Conservation (phyloP, 2,329 filamentous ascomycete species). For the Dactylellina haptotyla region DNA sequence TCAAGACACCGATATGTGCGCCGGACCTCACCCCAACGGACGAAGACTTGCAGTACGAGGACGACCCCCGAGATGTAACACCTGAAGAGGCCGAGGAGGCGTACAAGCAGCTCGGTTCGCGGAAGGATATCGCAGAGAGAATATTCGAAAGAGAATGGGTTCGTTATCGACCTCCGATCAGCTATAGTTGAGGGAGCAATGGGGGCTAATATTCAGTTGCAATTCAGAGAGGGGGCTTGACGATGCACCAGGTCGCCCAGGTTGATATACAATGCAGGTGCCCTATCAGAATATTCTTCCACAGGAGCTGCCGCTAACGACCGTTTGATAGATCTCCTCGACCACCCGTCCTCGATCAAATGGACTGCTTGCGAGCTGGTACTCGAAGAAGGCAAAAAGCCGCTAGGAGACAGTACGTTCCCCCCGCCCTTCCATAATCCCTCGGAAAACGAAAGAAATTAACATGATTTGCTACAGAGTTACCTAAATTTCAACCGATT, state of each 20-base stretch:
- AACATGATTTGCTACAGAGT: constrained; percentile 59
- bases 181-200: neutral
- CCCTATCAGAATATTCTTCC: neutral
- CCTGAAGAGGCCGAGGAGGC: constrained; percentile 26
- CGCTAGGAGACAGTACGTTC: constrained; percentile 34
- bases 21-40: constrained; percentile 46
- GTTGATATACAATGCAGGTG: constrained; percentile 69
- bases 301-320: constrained; percentile 2
- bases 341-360: constrained; percentile 72
- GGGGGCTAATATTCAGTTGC: constrained; percentile 11
- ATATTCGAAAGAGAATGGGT: constrained; percentile 75
- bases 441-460: constrained; percentile 56
- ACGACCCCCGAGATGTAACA: constrained; percentile 32
- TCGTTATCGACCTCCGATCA: neutral
- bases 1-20: constrained; percentile 37
- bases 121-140: constrained; percentile 70
- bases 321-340: constrained; percentile 66
- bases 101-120: constrained; percentile 30
- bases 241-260: constrained; percentile 74
- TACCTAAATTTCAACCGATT: constrained; percentile 80
- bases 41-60: constrained; percentile 35
- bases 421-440: constrained; percentile 61
- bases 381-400: constrained; percentile 61
- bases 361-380: constrained; percentile 72
- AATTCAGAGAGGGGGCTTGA: constrained; percentile 68